Evolutionary conservation across 208 protist genomes (phyloP), one percentile per base, ranked within the genome.

Genomic region (Acanthamoeba castellanii): DNA sequence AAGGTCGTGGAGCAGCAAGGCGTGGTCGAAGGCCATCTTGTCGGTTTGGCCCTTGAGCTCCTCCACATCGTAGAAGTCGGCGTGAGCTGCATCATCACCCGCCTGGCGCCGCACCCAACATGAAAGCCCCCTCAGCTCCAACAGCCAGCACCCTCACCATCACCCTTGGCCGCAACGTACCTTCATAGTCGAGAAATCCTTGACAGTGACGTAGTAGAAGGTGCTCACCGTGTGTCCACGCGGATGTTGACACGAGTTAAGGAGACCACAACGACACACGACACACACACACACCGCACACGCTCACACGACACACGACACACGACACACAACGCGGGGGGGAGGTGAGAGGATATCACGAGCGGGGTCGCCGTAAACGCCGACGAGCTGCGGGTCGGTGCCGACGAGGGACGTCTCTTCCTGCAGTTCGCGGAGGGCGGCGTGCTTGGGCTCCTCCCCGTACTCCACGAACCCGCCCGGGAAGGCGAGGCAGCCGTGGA

Each of bases 51-150:
- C 27, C 27, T 88, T 88, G 20, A 88, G 50, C 45, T 88, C 81
- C 52, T 88, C 81, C 27, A 88, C 81, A n/a, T 88, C 81, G 81
- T 88, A 88, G 81, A 88, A 88, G 16, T 88, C 81, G 20, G 81
- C 81, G n/a, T 55, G 52, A 8, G 52, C 20, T 18, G 81, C 81
- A 16, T 88, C 81, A 88, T 88, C 81, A n/a, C 70, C 70, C 8
- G 70, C 70, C 70, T 81, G 7, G 70, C 37, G 70, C 13, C 34
- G 8, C 30, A 2, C 68, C 11, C 14, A 13, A 22, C 11, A 76
- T 0, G 11, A 16, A 37, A 74, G 66, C 66, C 66, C 57, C 13
- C 9, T 68, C 61, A 68, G 61, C 57, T 61, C 57, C 14, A 61
- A 61, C 57, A 61, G 16, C 57, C 57, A 61, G 11, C 57, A 61